Evolutionary conservation across 73 alveolate genomes (phyloP), one percentile per base, ranked within the genome.

Genomic region (Paramecium primaurelia): DNA sequence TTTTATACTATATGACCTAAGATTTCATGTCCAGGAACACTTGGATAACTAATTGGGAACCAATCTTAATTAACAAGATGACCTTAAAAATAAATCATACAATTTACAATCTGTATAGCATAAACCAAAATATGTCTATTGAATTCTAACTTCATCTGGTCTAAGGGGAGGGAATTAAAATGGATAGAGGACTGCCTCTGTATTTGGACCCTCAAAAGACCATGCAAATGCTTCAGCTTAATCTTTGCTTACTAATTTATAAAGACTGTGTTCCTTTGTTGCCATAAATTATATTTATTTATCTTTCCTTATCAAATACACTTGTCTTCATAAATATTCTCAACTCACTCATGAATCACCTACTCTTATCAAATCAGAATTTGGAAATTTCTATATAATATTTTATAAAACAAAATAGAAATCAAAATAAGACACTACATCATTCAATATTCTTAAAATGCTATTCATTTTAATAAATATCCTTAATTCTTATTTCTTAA

Each of bases 11-110:
- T 86, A 4, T 22, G 47, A 18, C 95, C 95, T 8, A 88, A 30
- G 22, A 86, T 92, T 88, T 92, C 95, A 58, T 92, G 95, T 30
- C 95, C 95, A 16, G 94, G 83, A 59, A 92, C 95, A 40, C 86
- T 36, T 30, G 95, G 95, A 85, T 54, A 92, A 38, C 60, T 80
- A 64, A 80, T 49, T 44, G 71, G 71, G 91, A 80, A 80, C 91
- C 91, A 80, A 80, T 80, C 91, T 49, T 80, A 25, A 80, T 80
- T 80, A 18, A 80, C 91, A 25, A 80, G 75, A 80, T 80, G 91
- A 80, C 91, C 91, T 73, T 22, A 26, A 26, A 20, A 11, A 36
- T 8, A 20, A 38, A 11, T 32, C 36, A 80, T 44, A 54, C 30
- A n/a, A 18, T 14, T 40, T 80, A 80, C 91, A 80, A 80, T 80